Evolutionary conservation across 257 asterid genomes (phyloP).

Genomic region (Gardenia jasminoides): DNA sequence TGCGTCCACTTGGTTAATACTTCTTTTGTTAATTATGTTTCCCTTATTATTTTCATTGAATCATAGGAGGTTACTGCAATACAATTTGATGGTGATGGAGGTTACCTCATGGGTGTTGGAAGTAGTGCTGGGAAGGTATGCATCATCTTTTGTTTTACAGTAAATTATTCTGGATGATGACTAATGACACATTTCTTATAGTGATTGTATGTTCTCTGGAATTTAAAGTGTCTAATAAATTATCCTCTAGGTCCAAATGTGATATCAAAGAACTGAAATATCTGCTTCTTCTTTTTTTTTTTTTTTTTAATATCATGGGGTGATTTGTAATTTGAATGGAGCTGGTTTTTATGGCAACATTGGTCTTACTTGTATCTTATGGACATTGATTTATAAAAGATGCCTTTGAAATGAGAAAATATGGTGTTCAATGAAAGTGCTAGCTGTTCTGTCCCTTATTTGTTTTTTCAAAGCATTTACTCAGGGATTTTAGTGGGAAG

Average conservation of each 20-base stretch:
- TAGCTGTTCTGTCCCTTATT: neutral
- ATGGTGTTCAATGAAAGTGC: neutral
- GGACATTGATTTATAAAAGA: neutral
- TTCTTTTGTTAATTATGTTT: neutral
- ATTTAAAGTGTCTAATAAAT: neutral
- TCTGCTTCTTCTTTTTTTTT: neutral
- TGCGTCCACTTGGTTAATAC: neutral
- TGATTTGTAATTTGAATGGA: neutral
- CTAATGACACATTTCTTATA: neutral
- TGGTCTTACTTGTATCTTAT: neutral
- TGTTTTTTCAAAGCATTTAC: no score
- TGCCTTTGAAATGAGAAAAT: neutral
- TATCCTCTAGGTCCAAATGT: neutral
- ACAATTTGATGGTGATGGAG: constrained; percentile 81
- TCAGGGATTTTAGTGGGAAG: neutral
- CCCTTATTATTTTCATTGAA: constrained; percentile 1
- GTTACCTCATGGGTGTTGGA: constrained; percentile 86
- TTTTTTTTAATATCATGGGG: neutral
- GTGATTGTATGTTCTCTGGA: neutral
- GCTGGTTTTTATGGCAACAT: neutral
- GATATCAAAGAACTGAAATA: neutral
- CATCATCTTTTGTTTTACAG: neutral
- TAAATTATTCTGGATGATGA: neutral
- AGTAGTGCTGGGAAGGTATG: constrained; percentile 91
- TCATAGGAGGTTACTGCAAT: constrained; percentile 84